Base-by-base conservation (phyloP, 1,284 basidiomycete species). In the Melanopsichium pennsylvanicum region DNA sequence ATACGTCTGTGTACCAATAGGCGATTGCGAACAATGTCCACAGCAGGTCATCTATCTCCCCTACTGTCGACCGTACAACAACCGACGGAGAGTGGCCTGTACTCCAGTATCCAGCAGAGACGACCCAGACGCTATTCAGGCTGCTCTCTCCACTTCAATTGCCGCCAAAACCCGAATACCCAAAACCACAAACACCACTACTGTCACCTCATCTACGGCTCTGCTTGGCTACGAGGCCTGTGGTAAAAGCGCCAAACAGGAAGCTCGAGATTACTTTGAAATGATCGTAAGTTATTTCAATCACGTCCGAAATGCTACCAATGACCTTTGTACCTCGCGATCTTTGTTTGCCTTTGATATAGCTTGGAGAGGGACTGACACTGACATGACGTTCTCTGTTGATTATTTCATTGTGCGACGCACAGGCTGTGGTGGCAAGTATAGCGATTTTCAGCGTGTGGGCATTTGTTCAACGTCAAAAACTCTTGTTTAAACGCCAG, bases 41-140 rank as follows among this genome's bases (percentile, higher is more conserved):
- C 40, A 39, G 1, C 57, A 74, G n/a, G 61, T 63, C 34, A 38
- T 68, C 11, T 59, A 66, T 11, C 57, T 68, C 11, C 71, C 74
- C 2, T 75, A 74, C 47, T 75, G 74, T 43, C 54, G 71, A 29
- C 74, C 74, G 9, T 75, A 75, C 69, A 71, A 71, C 47, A 74
- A 74, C 45, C 61, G 74, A 5, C 61, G 70, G 16, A 40, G 64
- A 6, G 66, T 72, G 11, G 42, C 49, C 4, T 75, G 74, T 37
- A 42, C 38, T 7, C 47, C 40, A 23, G 21, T 59, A 2, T 12
- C 26, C 16, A n/a, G 45, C 25, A 44, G 34, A 8, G 11, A 18
- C 33, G 36, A 56, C 18, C 35, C 48, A 1, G 1, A 25, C 3
- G 22, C 50, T 7, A 35, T 64, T 23, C 44, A 57, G 39, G 2